Evolutionary conservation across 768 basidiomycete genomes (phyloP).

Genomic region (Podaxis sp.): DNA sequence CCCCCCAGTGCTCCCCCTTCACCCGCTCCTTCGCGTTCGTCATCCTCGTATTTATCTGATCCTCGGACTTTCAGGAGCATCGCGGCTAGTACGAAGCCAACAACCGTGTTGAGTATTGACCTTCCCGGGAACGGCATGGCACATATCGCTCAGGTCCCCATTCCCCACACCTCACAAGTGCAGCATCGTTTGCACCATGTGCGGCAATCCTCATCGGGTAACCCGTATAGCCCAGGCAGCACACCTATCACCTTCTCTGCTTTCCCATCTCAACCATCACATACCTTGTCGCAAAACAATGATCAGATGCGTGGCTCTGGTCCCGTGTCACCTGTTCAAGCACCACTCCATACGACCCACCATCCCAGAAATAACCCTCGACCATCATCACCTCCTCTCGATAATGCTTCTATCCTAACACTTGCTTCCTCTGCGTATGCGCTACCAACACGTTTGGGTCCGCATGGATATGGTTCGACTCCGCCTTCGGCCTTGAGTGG

Average conservation of each 20-base stretch:
- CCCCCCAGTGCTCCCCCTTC: conserved; percentile 88
- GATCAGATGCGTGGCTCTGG: conserved; percentile 29
- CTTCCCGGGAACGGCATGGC: conserved; percentile 78
- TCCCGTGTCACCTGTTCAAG: conserved; percentile 50
- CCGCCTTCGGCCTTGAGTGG: conserved; percentile 23
- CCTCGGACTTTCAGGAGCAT: conserved; percentile 80
- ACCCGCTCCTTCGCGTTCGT: conserved; percentile 80
- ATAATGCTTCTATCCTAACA: conserved; percentile 91
- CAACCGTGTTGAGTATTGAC: conserved; percentile 90
- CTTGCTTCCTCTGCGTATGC: conserved; percentile 93
- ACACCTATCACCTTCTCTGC: conserved; percentile 72
- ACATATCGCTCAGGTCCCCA: conserved; percentile 86
- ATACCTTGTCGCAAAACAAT: conserved; percentile 25
- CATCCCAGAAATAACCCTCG: conserved; percentile 96
- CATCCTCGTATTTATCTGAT: conserved; percentile 80
- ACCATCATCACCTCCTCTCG: conserved; percentile 85
- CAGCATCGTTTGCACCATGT: conserved; percentile 58
- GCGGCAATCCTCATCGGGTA: conserved; percentile 57
- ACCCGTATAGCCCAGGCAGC: conserved; percentile 17
- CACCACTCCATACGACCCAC: conserved; percentile 86
- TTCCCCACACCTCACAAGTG: conserved; percentile 52
- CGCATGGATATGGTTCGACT: conserved; percentile 40
- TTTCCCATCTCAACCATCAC: conserved; percentile 48
- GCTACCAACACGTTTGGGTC: conserved; percentile 51
- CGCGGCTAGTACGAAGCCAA: conserved; percentile 90